Percentiles rank a stretch among this genome's conserved stretches.
Conservation (phyloP, 257 asterid species). For the Solanum tarapatanum region DNA sequence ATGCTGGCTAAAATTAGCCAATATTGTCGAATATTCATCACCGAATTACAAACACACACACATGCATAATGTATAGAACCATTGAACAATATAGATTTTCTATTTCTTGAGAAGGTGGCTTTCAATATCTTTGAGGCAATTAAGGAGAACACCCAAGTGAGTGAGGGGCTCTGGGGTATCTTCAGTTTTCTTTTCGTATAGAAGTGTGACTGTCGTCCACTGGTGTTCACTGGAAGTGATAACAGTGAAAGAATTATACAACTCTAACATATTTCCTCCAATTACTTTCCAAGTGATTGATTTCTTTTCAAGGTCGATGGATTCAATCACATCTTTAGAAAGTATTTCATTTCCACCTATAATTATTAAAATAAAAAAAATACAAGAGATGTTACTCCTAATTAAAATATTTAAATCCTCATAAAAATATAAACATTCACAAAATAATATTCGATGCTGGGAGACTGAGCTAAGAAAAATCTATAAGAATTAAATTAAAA, state of each 20-base stretch:
- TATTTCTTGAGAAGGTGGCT: background rate
- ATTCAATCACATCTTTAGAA: background rate
- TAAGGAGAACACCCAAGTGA: background rate
- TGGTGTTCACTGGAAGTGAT: background rate
- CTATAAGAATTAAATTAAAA: too few species aligned
- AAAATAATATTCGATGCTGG: background rate
- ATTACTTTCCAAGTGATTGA: background rate
- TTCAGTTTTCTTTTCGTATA: constrained; percentile 12
- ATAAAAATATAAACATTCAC: background rate
- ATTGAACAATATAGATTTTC: background rate
- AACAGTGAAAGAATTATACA: background rate
- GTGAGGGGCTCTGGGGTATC: background rate
- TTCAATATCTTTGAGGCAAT: background rate
- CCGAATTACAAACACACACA: background rate
- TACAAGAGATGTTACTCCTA: background rate
- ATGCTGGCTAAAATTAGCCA: background rate
- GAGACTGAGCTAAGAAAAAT: too few species aligned
- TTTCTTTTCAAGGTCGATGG: background rate
- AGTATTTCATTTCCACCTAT: background rate
- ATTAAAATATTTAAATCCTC: background rate
- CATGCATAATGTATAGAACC: background rate
- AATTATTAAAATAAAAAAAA: background rate
- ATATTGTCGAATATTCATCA: background rate
- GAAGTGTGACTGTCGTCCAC: background rate
- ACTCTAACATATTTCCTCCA: background rate